Conservation (phyloP, 106 monocot species). For the Platanthera zijinensis region DNA sequence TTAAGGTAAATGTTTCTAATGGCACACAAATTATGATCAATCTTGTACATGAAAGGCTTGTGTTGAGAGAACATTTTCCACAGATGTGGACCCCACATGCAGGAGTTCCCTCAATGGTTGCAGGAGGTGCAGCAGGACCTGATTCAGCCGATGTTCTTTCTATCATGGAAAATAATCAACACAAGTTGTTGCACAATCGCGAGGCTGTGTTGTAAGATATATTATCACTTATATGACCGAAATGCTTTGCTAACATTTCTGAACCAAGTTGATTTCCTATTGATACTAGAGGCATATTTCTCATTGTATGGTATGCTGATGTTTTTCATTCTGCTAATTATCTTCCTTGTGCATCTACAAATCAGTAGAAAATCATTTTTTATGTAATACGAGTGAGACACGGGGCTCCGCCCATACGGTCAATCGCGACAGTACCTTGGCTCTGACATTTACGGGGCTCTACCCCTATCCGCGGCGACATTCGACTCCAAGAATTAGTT, state of each 20-base stretch:
- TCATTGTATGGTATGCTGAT: neutral
- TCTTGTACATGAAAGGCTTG: neutral
- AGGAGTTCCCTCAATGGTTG: slow-evolving; percentile 54
- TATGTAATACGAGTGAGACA: neutral
- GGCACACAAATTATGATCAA: neutral
- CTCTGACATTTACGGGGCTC: too few relatives aligned
- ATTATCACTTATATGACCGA: neutral
- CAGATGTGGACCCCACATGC: slow-evolving; percentile 87
- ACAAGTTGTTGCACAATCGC: slow-evolving; percentile 43
- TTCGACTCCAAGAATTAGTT: too few relatives aligned
- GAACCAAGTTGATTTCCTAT: neutral
- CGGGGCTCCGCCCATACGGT: too few relatives aligned
- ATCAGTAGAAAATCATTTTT: neutral
- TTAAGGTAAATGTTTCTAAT: slow-evolving; percentile 48
- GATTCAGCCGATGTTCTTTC: slow-evolving; percentile 57
- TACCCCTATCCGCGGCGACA: too few relatives aligned
- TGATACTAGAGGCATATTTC: neutral
- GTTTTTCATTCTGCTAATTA: slow-evolving; percentile 1
- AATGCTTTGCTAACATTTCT: neutral
- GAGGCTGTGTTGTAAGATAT: slow-evolving; percentile 59
- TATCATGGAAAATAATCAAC: slow-evolving; percentile 72
- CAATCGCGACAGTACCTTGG: too few relatives aligned
- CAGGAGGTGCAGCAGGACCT: slow-evolving; percentile 73
- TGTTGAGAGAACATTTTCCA: slow-evolving; percentile 2
- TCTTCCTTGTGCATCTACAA: neutral